These are phyloP conservation scores for Chenopodium quinoa DNA, from an alignment of 148 eudicot genomes.

Conservation along the genomic window DNA sequence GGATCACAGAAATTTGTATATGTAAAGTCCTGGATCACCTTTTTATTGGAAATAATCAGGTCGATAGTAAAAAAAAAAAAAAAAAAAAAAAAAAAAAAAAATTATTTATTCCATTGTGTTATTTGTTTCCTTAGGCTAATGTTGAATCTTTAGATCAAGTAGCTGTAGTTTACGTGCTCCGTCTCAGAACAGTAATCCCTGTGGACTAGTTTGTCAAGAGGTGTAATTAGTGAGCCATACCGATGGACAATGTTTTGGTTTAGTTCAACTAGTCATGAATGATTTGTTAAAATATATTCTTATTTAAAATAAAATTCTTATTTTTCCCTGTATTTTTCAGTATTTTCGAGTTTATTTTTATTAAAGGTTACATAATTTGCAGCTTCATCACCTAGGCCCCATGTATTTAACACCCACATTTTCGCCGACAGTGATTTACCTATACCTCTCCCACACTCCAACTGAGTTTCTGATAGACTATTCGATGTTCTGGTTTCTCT, in stretches of 20 bases:
- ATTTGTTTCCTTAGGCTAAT: constrained; percentile 13
- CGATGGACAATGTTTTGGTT: constrained; percentile 2
- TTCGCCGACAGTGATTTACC: too few relatives aligned
- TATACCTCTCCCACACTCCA: too few relatives aligned
- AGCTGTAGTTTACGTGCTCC: constrained; percentile 1
- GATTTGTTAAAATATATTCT: background rate
- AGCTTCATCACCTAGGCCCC: too few relatives aligned
- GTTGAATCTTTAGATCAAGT: background rate
- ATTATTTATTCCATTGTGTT: constrained; percentile 12
- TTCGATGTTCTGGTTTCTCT: too few relatives aligned
- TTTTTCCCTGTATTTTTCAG: background rate
- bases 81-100: background rate
- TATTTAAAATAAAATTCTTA: background rate
- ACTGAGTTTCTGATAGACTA: too few relatives aligned
- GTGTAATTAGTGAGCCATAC: constrained; percentile 1
- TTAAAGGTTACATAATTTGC: too few relatives aligned
- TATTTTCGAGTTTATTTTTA: too few relatives aligned
- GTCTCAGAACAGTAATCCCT: background rate
- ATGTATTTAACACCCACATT: too few relatives aligned
- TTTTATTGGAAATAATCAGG: constrained; percentile 26
- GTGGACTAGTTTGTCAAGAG: background rate
- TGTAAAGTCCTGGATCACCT: constrained; percentile 7
- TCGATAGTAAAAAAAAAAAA: constrained; percentile 2
- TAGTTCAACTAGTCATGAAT: background rate
- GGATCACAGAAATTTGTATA: constrained; percentile 26